Evolutionary conservation across 2,329 filamentous ascomycete species (phyloP), one percentile per base, ranked within the genome.

Genomic region (Fusarium nodosum): DNA sequence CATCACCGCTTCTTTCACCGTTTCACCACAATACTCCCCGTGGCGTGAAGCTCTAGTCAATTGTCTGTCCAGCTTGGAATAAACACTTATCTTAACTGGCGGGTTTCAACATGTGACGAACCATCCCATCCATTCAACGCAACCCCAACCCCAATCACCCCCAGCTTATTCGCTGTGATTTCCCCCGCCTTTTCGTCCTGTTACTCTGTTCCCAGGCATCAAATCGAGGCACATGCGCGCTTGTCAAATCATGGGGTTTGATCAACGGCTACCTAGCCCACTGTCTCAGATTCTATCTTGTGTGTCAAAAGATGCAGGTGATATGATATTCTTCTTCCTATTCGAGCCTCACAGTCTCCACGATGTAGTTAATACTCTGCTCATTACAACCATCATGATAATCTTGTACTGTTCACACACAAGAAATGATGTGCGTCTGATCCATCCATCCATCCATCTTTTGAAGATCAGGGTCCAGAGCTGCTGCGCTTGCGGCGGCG

Each of bases 231-330:
- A 66, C 66, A 69, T 69, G 66, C 65, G 26, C 66, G 26, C 44
- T 31, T 69, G 38, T 60, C 39, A 47, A 61, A 69, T 69, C 66
- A 69, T 69, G 66, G 66, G 66, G 60, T 69, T 69, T 53, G 39
- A 41, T 52, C 61, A 60, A 60, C 41, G 33, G 22, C 56, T 56
- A 64, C n/a, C 36, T 39, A 45, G 24, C 31, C 15, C 41, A 53
- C 47, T 66, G 66, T 69, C 65, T 69, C 44, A 44, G 60, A 48
- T 61, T 26, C 4, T 51, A 34, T 60, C 57, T 53, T 53, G 66
- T 57, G 62, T 57, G 39, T 58, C 39, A 24, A 33, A 15, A 4
- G 60, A 44, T 63, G 66, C 66, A 69, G 66, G 61, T 69, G 66
- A 69, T 69, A 38, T 38, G 18, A 12, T n/a, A n/a, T n/a, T 20